A percentile compares a stretch with the other conserved stretches of the same genome.
These are phyloP conservation scores for Noccaea bulbosa DNA, from an alignment of 345 rosid species.

Conservation along the genomic window DNA sequence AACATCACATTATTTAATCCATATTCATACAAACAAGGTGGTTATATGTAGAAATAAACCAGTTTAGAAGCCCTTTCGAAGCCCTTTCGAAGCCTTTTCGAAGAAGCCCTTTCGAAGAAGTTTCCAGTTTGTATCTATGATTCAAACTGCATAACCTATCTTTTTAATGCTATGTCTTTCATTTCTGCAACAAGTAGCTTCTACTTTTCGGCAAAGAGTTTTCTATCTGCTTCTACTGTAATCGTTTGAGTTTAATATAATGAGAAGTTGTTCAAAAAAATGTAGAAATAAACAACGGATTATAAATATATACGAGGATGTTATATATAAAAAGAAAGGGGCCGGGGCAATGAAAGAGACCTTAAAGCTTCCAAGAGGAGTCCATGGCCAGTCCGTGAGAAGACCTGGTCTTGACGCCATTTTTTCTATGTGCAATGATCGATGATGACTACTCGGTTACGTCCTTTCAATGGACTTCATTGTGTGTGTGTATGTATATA, in stretches of 20 bases:
- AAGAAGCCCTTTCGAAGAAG: not conserved
- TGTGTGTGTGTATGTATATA: conserved; percentile 16
- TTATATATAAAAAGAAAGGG: not conserved
- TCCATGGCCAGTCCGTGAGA: conserved; percentile 56
- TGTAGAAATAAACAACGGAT: not conserved
- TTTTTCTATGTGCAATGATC: not conserved
- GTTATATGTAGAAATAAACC: not conserved
- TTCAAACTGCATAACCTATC: not conserved
- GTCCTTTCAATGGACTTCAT: conserved; percentile 1
- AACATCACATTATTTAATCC: not conserved
- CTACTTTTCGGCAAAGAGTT: not conserved
- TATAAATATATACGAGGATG: not conserved
- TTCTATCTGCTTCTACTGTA: not conserved
- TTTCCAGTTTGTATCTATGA: not conserved
- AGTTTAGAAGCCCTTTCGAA: too few relatives aligned
- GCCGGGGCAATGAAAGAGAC: conserved; percentile 29
- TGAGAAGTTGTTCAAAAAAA: too few relatives aligned
- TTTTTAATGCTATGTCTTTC: not conserved
- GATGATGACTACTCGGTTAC: conserved; percentile 9
- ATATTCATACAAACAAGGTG: conserved; percentile 6
- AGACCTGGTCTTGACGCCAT: conserved; percentile 54
- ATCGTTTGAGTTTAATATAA: too few relatives aligned
- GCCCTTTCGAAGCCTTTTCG: too few relatives aligned
- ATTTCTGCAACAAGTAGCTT: not conserved
- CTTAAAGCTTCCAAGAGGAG: conserved; percentile 52